These are phyloP conservation scores for Aspergillus ostianus DNA, from an alignment of 495 filamentous ascomycete genomes.

Conservation along the genomic window DNA sequence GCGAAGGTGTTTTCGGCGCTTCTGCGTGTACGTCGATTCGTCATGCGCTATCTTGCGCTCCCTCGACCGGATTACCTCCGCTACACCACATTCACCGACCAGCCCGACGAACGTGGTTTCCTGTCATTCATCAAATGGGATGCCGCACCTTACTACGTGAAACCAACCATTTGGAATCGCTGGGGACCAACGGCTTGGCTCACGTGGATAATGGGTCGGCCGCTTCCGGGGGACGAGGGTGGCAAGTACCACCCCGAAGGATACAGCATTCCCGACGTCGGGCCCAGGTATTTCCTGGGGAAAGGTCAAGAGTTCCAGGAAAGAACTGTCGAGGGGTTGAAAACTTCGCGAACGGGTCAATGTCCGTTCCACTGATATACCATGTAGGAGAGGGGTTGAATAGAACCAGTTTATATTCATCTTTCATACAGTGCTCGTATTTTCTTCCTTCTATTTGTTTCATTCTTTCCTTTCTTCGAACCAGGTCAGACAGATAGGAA, in stretches of 20 bases:
- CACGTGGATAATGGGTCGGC: conserved; percentile 51
- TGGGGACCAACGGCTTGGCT: conserved; percentile 57
- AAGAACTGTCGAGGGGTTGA: conserved; percentile 41
- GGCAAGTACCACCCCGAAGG: conserved; percentile 57
- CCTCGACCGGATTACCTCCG: conserved; percentile 52
- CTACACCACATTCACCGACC: conserved; percentile 35
- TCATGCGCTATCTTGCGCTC: conserved; percentile 54
- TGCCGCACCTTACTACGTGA: conserved; percentile 58
- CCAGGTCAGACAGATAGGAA: too few relatives aligned
- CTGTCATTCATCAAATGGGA: conserved; percentile 51
- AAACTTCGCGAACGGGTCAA: conserved; percentile 42
- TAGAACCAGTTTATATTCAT: neutral
- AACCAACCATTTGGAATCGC: conserved; percentile 58
- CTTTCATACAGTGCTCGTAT: neutral
- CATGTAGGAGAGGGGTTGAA: neutral
- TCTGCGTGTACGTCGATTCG: conserved; percentile 47
- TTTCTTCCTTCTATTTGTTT: neutral
- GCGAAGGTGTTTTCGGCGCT: conserved; percentile 38
- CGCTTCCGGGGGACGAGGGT: conserved; percentile 59
- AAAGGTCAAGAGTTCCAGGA: conserved; percentile 44
- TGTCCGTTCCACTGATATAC: conserved; percentile 49
- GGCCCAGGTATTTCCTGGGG: conserved; percentile 55
- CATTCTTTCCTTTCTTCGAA: too few relatives aligned
- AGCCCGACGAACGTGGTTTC: conserved; percentile 48
- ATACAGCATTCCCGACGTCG: conserved; percentile 56